Evolutionary conservation across 2,329 filamentous ascomycete species (phyloP), one percentile per base, ranked within the genome.

Genomic region (Xylaria arbuscula): DNA sequence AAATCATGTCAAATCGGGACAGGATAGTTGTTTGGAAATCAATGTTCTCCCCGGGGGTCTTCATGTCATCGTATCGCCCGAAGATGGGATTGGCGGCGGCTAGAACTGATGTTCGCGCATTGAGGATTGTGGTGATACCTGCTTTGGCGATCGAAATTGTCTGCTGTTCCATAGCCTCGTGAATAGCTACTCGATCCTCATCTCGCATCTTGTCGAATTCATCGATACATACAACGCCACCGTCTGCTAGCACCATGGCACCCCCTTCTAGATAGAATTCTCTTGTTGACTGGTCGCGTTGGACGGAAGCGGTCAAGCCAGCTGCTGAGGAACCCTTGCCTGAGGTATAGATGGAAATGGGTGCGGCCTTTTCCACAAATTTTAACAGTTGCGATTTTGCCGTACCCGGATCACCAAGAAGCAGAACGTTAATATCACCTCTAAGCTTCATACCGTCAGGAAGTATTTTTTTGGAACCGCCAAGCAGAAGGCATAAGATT

Each of bases 201-300:
- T 99, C 96, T 70, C 96, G 88, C 96, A 99, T 99, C 85, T 99
- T 99, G 84, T 99, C 96, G 78, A 99, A 99, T 82, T 99, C 96
- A 78, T 99, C 96, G 75, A 99, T 99, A 81, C 96, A 98, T 10
- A 98, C 96, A 0, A 98, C 95, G 75, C 96, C 96, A 2, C 94
- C 94, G 73, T 99, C 96, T 3, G 96, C 96, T 19, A 99, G 88
- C 3, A 99, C 96, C 96, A 99, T 98, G 38, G 96, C 96, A 81
- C 96, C 96, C 55, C 96, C 96, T 84, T 99, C 96, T 0, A 99
- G 89, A 77, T 98, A 99, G 80, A 99, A 99, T 79, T 99, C 96
- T 60, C 96, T 89, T 0, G 95, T 98, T 15, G 90, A 92, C 15
- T 93, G 90, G 77, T 99, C 96, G 67, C 96, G 90, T 76, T 99